phyloP scores from a whole-genome alignment of 106 monocot genomes.

The Platanthera guangdongensis region DNA sequence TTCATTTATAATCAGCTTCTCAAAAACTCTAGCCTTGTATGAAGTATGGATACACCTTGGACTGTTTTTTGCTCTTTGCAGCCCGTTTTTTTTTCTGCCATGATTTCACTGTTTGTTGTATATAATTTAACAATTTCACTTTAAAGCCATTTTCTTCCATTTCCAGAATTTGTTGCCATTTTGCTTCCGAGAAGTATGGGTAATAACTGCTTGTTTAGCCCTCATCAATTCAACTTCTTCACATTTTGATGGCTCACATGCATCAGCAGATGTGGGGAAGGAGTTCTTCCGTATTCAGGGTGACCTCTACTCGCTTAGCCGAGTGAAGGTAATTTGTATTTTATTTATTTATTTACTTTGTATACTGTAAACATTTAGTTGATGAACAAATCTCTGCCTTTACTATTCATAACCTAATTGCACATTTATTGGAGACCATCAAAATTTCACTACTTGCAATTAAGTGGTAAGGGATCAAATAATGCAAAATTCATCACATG shows the following conservation, averaged over 20 bases:
- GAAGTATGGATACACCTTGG: constrained; percentile 45
- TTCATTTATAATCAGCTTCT: constrained; percentile 81
- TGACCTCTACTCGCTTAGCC: constrained; percentile 87
- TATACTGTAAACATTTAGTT: not conserved
- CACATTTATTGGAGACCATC: not conserved
- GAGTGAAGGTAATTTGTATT: constrained; percentile 57
- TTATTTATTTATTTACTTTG: not conserved
- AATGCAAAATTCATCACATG: not conserved
- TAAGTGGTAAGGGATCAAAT: not conserved
- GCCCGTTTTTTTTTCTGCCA: not conserved
- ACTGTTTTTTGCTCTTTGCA: not conserved
- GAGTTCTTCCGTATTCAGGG: constrained; percentile 85
- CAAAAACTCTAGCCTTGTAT: constrained; percentile 68
- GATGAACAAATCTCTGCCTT: not conserved
- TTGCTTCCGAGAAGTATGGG: constrained; percentile 95
- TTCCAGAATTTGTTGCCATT: constrained; percentile 82
- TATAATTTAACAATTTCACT: not conserved
- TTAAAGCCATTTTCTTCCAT: constrained; percentile 8
- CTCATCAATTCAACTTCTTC: constrained; percentile 63
- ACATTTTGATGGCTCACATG: constrained; percentile 29
- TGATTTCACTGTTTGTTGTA: not conserved
- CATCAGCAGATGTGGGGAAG: constrained; percentile 67
- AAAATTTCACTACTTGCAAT: not conserved
- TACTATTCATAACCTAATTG: not conserved
- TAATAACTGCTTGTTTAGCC: constrained; percentile 75